Base-by-base conservation (phyloP, 441 rosid genomes). In the Caryocar brasiliense region DNA sequence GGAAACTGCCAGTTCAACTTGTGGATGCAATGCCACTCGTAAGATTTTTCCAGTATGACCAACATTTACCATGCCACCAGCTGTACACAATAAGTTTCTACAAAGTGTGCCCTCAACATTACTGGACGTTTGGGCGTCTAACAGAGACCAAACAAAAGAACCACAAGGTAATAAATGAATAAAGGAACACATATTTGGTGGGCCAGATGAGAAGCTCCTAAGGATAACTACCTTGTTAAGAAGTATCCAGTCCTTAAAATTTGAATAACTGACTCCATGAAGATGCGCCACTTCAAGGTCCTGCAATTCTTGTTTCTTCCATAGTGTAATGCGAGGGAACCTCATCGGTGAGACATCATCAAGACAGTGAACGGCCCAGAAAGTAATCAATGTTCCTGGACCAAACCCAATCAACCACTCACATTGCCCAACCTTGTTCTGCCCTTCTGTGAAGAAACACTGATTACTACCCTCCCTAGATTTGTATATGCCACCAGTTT, bases 371-470 rank as follows among this genome's bases (percentile, higher is more conserved):
- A 91, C 65, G 53, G 95, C 85, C 98, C 98, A 91, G 65, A 83
- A 80, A 51, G 80, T 72, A 59, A 78, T 71, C 22, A 56, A 54
- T 6, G 61, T 65, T 59, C 90, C 87, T 51, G 95, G 91, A 62
- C 95, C 91, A 67, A 78, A 75, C 56, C 94, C 96, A 61, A 92
- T 77, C 58, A 92, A 66, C 98, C 98, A 92, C 60, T 83, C 98
- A 64, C 95, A 83, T 38, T 49, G 65, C 35, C 91, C 86, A 60
- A 68, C 61, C 59, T 36, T 61, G 25, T 76, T 84, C 46, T 49
- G 68, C 9, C 65, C 71, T 58, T 71, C 76, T 23, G 58, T 22
- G 38, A 74, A 64, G 59, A 75, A 60, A 7, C 62, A 47, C 17
- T 60, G 66, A 54, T 66, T 70, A 55, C 21, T 56, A 51, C 71